These are phyloP conservation scores for Sporopachydermia cereana DNA, from an alignment of 1,139 yeast genomes.

Conservation along the genomic window DNA sequence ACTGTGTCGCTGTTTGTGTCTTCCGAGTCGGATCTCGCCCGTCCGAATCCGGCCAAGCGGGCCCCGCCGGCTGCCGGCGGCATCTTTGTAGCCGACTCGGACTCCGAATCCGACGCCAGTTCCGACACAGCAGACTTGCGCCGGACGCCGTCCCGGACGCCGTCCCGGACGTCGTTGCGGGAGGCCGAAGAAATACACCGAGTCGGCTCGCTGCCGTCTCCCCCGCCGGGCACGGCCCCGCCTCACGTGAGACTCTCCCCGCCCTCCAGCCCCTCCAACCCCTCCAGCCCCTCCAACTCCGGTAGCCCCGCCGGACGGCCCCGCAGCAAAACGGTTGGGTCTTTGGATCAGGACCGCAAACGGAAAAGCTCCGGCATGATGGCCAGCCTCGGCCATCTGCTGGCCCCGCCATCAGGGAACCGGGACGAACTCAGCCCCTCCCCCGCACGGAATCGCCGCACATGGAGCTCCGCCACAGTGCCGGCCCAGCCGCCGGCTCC, in stretches of 20 bases:
- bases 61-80: neutral
- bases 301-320: neutral
- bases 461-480: neutral
- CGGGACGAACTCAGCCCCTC: too few relatives aligned
- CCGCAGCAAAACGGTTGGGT: neutral
- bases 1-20: neutral
- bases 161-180: neutral
- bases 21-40: slow-evolving; percentile 3
- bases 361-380: neutral
- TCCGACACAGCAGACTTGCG: slow-evolving; percentile 7
- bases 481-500: neutral
- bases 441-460: slow-evolving; percentile 1
- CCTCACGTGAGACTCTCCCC: neutral
- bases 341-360: slow-evolving; percentile 5
- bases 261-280: neutral
- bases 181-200: neutral
- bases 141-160: too few relatives aligned
- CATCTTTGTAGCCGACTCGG: neutral
- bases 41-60: neutral
- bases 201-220: neutral
- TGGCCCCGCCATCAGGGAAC: neutral
- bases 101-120: neutral
- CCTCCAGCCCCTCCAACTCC: too few relatives aligned
- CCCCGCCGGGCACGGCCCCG: too few relatives aligned
- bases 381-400: neutral